Base-by-base conservation (phyloP, 768 basidiomycete species). In the Suillus paluster region DNA sequence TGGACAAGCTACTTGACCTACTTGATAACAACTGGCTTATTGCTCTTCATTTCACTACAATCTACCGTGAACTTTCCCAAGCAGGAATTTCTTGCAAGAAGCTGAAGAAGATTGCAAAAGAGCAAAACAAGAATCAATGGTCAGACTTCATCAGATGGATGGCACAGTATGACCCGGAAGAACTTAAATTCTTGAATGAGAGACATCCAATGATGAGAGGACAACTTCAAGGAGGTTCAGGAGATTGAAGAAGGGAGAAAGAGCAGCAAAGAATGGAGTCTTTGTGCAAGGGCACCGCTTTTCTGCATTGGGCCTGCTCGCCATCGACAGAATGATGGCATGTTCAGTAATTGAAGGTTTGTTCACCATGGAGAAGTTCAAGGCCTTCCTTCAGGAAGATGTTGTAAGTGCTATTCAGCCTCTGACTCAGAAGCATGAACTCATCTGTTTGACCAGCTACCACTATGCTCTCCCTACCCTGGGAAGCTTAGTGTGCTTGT, bases 131-230 rank as follows among this genome's bases (percentile, higher is more conserved):
- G 53, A 34, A 61, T 0, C 15, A 44, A 2, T 59, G 68, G 11
- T 62, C 63, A 41, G 73, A 69, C 39, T 79, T 66, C 54, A 66
- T 77, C 1, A 38, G 60, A 0, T 52, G 55, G 0, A 74, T 78
- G 67, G 68, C 71, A 2, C 63, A 68, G 34, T 79, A 79, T 58
- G 58, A 55, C 1, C 66, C 73, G 5, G 72, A 78, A 10, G 68
- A 78, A 49, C 65, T 80, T 9, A 71, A 73, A 0, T 78, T 79
- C 58, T 54, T 78, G 6, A 73, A 79, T 58, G n/a, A n/a, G 75
- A 79, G 58, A 69, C 68, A 1, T 76, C 74, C 0, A 77, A 77
- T 60, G 71, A 77, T 64, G 69, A 75, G 15, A 54, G 68, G 21
- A 73, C 73, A n/a, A 11, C 27, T 59, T 57, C 21, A 64, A 69